These are phyloP conservation scores for Phialophora macrospora DNA, from an alignment of 2,329 filamentous ascomycete genomes.

Conservation along the genomic window DNA sequence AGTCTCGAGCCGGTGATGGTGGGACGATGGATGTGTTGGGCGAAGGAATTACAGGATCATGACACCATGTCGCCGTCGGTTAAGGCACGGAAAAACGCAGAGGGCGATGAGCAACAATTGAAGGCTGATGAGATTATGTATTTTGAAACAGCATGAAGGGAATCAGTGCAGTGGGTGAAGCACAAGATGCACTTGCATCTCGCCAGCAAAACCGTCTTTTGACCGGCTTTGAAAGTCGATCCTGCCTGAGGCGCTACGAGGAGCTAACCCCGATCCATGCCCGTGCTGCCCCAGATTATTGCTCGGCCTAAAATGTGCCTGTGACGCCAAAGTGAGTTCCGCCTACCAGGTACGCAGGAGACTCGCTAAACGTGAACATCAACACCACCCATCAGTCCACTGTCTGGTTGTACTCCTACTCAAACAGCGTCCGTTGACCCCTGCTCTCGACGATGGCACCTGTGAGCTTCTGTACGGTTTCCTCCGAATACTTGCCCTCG, in stretches of 20 bases:
- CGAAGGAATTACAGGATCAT: slow-evolving; percentile 2
- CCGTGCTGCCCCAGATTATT: slow-evolving; percentile 18
- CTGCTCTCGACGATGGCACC: slow-evolving; percentile 77
- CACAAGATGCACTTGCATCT: slow-evolving; percentile 19
- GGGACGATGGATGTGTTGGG: slow-evolving; percentile 14
- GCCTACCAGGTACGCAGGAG: background rate
- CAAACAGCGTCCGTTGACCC: slow-evolving; percentile 83
- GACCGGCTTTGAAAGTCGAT: slow-evolving; percentile 12
- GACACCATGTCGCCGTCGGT: slow-evolving; percentile 10
- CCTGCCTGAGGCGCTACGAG: slow-evolving; percentile 1
- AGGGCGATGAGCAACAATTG: background rate
- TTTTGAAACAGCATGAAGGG: slow-evolving; percentile 1
- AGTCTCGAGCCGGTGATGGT: slow-evolving; percentile 26
- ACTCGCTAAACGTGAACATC: background rate
- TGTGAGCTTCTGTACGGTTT: slow-evolving; percentile 68
- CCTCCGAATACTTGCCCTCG: slow-evolving; percentile 54
- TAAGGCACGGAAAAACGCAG: background rate
- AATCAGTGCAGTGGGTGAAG: slow-evolving; percentile 12
- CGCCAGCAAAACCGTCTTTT: slow-evolving; percentile 15
- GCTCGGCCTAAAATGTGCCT: slow-evolving; percentile 12
- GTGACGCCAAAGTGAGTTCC: background rate
- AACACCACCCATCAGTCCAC: background rate
- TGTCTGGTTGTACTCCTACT: slow-evolving; percentile 44
- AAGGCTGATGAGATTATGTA: background rate
- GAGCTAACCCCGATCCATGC: slow-evolving; percentile 3